These are phyloP conservation scores for Trifolium repens DNA, from an alignment of 306 rosid species.

Conservation along the genomic window DNA sequence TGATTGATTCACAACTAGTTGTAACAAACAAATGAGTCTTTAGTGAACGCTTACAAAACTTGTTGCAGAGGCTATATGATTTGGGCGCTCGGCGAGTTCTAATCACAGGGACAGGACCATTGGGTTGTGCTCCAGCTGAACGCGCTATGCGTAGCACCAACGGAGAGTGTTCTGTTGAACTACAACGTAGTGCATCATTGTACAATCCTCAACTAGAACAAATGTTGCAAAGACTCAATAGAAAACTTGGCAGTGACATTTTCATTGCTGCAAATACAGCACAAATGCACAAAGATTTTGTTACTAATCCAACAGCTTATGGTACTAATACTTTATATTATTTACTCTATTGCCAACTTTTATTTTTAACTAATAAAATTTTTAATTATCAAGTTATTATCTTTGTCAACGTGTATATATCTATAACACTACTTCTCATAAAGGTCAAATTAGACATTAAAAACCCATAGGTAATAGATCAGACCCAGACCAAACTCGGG, in stretches of 20 bases:
- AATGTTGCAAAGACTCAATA: constrained; percentile 59
- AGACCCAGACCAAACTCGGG: too few relatives aligned
- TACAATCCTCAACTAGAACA: constrained; percentile 62
- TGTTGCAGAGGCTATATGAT: constrained; percentile 54
- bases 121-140: constrained; percentile 82
- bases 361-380: neutral
- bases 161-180: constrained; percentile 61
- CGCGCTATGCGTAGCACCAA: constrained; percentile 51
- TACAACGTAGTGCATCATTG: constrained; percentile 60
- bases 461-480: too few relatives aligned
- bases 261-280: constrained; percentile 63
- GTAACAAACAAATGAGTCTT: neutral
- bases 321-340: constrained; percentile 41
- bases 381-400: too few relatives aligned
- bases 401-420: too few relatives aligned
- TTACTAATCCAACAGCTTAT: constrained; percentile 57
- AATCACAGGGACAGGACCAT: constrained; percentile 73
- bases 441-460: too few relatives aligned
- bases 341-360: neutral
- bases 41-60: neutral
- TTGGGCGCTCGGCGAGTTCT: constrained; percentile 67
- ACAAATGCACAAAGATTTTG: constrained; percentile 58
- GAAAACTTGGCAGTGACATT: constrained; percentile 44
- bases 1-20: too few relatives aligned
- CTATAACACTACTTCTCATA: too few relatives aligned